phyloP scores from a whole-genome alignment of 202 grass and related monocot species.

The Schoenoplectus tabernaemontani region DNA sequence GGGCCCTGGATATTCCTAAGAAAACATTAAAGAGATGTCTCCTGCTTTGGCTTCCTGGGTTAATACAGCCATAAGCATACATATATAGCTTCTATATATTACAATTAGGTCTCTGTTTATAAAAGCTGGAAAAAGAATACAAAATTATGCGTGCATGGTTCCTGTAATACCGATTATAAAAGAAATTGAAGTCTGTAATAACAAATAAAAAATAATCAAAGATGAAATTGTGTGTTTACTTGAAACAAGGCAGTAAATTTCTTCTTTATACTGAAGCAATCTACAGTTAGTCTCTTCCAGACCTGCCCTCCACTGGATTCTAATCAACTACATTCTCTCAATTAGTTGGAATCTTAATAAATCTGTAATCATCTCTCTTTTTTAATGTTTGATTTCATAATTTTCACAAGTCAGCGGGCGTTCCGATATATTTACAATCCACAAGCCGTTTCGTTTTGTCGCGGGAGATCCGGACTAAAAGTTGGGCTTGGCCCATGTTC shows the following conservation, averaged over 20 bases:
- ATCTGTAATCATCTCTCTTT: no score
- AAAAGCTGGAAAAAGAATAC: neutral
- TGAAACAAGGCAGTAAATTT: neutral
- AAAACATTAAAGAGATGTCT: neutral
- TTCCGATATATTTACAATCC: neutral
- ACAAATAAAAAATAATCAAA: neutral
- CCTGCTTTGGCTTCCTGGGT: neutral
- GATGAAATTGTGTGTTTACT: neutral
- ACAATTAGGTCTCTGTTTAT: neutral
- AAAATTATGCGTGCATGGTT: neutral
- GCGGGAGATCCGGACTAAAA: neutral
- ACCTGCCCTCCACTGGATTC: neutral
- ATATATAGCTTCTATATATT: neutral
- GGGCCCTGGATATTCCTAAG: slow-evolving; percentile 69
- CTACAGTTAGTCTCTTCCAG: neutral
- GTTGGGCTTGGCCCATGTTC: no score
- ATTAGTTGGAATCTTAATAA: neutral
- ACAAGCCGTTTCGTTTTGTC: neutral
- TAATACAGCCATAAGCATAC: neutral
- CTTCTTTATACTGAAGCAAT: neutral
- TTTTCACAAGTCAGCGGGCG: neutral
- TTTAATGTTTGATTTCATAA: neutral
- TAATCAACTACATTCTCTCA: neutral
- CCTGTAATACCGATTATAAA: neutral
- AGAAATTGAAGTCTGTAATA: neutral